Base-by-base conservation (phyloP, 2,329 filamentous ascomycete species). In the Cladosporium sp. region DNA sequence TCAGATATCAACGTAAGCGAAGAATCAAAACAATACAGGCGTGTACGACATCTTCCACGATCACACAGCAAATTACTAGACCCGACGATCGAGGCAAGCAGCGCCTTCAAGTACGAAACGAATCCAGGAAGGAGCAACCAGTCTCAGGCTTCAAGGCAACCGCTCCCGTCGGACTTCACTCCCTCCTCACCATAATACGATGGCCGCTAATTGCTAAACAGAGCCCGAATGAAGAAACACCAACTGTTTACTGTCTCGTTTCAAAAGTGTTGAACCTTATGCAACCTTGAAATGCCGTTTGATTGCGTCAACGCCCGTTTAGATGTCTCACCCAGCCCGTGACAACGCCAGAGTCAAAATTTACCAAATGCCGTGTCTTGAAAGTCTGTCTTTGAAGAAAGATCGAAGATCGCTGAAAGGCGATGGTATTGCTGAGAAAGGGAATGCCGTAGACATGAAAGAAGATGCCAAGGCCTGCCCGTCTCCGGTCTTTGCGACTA, bases 281-380 rank as follows among this genome's bases (percentile, higher is more conserved):
- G 55, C 55, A 24, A 55, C 12, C 18, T n/a, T 34, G 52, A 55
- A 54, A 28, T 21, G 49, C 49, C 34, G 34, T 36, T 36, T n/a
- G n/a, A n/a, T 38, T 41, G 55, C 34, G 34, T 41, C 55, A 24
- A 58, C 21, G 34, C 55, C n/a, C 55, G 55, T 58, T 58, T 2
- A 12, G 21, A 58, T 58, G 55, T 58, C 55, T 58, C 55, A 58
- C 21, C 34, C 55, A 32, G 26, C 52, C 55, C 55, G 55, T 58
- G 55, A 34, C 55, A 58, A 58, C 55, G 34, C 24, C 34, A 34
- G 55, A 58, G 55, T 58, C 55, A 58, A 58, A 58, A 24, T 58
- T 32, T 24, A 18, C n/a, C 41, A 52, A 34, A 21, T 59, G 36
- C 57, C 57, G 57, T 59, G 57, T 59, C 57, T 59, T 12, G 36